These are phyloP conservation scores for Lichtheimia hyalospora DNA, from an alignment of 371 early-diverging fungal species.

Conservation along the genomic window DNA sequence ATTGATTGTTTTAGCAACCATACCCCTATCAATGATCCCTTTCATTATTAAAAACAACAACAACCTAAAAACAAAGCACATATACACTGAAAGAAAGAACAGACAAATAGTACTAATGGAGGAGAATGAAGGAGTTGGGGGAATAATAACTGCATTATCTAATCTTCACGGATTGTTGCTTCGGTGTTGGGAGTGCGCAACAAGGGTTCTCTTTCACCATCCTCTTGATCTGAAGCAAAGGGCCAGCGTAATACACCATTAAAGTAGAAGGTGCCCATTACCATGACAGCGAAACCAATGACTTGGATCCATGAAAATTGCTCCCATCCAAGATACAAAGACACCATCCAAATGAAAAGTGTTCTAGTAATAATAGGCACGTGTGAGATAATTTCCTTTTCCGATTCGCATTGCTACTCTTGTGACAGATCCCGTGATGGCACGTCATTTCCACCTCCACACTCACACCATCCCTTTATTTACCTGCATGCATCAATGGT, in stretches of 20 bases:
- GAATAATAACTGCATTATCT: neutral
- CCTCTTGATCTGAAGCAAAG: slow-evolving; percentile 20
- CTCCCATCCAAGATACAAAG: slow-evolving; percentile 92
- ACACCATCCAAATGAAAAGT: slow-evolving; percentile 93
- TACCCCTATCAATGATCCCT: neutral
- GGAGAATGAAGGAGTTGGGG: neutral
- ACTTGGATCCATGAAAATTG: slow-evolving; percentile 89
- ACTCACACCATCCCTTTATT: neutral
- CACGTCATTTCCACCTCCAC: neutral
- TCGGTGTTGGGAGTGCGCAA: slow-evolving; percentile 14
- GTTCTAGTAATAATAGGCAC: slow-evolving; percentile 53
- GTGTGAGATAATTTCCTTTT: neutral
- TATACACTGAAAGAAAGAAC: neutral
- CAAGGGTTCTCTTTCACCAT: slow-evolving; percentile 31
- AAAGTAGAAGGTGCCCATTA: slow-evolving; percentile 90
- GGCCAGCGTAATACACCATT: slow-evolving; percentile 76
- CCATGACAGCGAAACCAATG: slow-evolving; percentile 76
- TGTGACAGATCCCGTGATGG: too few species aligned
- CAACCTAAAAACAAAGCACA: neutral
- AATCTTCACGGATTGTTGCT: slow-evolving; percentile 3
- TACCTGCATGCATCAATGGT: slow-evolving; percentile 93
- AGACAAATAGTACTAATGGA: neutral
- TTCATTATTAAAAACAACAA: neutral
- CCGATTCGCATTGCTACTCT: neutral
- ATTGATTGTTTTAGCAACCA: slow-evolving; percentile 1